Evolutionary conservation across 78 protist genomes (phyloP).

Genomic region (Dictyostelium citrinum): DNA sequence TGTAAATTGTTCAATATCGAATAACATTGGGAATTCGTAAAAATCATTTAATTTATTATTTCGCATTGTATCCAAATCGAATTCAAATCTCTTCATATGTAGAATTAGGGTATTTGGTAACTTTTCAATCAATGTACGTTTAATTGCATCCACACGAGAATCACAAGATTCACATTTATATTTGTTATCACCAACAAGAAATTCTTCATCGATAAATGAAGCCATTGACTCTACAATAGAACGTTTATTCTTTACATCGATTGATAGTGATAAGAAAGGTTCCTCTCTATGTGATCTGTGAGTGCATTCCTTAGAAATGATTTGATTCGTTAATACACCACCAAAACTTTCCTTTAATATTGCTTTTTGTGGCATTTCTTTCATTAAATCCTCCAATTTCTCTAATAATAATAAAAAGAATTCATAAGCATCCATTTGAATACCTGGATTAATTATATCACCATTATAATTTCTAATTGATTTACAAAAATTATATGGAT

Average conservation of each 20-base stretch:
- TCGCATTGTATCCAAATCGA: slow-evolving; percentile 79
- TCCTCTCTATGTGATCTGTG: slow-evolving; percentile 85
- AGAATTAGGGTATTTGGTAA: slow-evolving; percentile 76
- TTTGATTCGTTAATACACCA: slow-evolving; percentile 74
- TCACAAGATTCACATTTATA: slow-evolving; percentile 86
- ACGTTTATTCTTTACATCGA: slow-evolving; percentile 87
- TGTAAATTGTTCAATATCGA: slow-evolving; percentile 88
- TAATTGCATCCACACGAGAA: slow-evolving; percentile 74
- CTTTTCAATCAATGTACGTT: slow-evolving; percentile 62
- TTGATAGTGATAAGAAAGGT: slow-evolving; percentile 77
- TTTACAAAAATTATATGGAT: slow-evolving; percentile 50
- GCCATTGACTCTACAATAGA: slow-evolving; percentile 83
- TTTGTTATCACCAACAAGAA: slow-evolving; percentile 94
- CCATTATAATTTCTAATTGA: slow-evolving; percentile 81
- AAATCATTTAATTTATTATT: slow-evolving; percentile 80
- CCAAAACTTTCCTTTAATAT: slow-evolving; percentile 56
- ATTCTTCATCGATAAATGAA: slow-evolving; percentile 87
- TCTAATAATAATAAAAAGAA: slow-evolving; percentile 89
- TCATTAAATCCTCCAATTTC: slow-evolving; percentile 79
- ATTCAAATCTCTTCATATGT: slow-evolving; percentile 82
- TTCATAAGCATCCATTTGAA: slow-evolving; percentile 93
- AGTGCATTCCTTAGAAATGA: slow-evolving; percentile 72
- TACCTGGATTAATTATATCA: slow-evolving; percentile 51
- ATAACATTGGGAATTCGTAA: slow-evolving; percentile 85
- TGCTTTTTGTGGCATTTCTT: background rate